phyloP scores from a whole-genome alignment of 768 basidiomycete genomes.

The Lentinula sp. region DNA sequence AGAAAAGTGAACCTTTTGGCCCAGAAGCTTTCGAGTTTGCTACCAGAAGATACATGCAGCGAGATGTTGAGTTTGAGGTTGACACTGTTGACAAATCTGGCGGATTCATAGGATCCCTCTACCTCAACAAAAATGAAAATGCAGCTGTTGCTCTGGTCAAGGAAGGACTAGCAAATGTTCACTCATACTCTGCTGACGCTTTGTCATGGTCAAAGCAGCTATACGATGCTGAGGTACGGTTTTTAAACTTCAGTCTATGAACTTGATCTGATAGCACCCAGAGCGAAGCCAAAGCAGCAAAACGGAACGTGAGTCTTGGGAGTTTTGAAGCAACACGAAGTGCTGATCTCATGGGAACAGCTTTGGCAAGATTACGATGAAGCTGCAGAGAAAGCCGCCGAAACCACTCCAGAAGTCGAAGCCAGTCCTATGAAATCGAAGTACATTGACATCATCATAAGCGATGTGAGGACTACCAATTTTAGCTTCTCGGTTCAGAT shows the following conservation, averaged over 20 bases:
- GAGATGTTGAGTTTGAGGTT: conserved; percentile 91
- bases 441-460: conserved; percentile 90
- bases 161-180: conserved; percentile 86
- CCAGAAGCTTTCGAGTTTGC: conserved; percentile 77
- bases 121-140: conserved; percentile 81
- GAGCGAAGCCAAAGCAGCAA: conserved; percentile 77
- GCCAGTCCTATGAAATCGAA: conserved; percentile 64
- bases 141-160: conserved; percentile 75
- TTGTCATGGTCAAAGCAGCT: conserved; percentile 77
- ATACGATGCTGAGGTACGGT: conserved; percentile 72
- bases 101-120: conserved; percentile 89
- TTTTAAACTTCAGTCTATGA: not conserved
- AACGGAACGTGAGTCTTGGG: conserved; percentile 59
- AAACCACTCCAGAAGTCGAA: conserved; percentile 38
- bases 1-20: conserved; percentile 89
- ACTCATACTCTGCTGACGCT: conserved; percentile 80
- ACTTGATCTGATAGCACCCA: conserved; percentile 18
- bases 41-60: conserved; percentile 79
- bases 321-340: not conserved
- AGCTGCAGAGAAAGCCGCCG: conserved; percentile 52
- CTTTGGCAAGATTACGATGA: conserved; percentile 86
- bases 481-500: conserved; percentile 92
- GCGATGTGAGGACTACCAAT: conserved; percentile 69
- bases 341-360: conserved; percentile 29
- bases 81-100: conserved; percentile 90